Percentiles rank a stretch among this genome's conserved stretches.
These are phyloP conservation scores for Plantago rigida DNA, from an alignment of 305 asterid genomes.

Conservation along the genomic window DNA sequence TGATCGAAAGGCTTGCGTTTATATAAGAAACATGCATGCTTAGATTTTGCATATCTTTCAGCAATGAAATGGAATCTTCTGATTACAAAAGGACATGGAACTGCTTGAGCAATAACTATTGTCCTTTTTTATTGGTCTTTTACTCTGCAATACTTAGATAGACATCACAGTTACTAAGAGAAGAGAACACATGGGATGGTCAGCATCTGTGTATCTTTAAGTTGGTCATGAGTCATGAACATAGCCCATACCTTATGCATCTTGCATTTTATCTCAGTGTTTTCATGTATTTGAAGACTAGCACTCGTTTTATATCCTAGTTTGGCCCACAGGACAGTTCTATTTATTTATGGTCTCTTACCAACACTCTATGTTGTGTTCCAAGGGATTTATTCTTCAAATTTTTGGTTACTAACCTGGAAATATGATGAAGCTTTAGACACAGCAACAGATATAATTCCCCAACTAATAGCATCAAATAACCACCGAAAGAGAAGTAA, in stretches of 20 bases:
- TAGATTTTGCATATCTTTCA: slow-evolving; percentile 37
- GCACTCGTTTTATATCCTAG: slow-evolving; percentile 25
- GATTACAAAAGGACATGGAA: slow-evolving; percentile 24
- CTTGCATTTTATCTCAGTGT: slow-evolving; percentile 28
- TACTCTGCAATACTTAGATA: slow-evolving; percentile 22
- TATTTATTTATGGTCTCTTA: slow-evolving; percentile 26
- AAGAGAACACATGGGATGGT: slow-evolving; percentile 47
- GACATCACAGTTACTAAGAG: slow-evolving; percentile 34
- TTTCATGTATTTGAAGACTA: slow-evolving; percentile 28
- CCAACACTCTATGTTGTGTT: slow-evolving; percentile 25
- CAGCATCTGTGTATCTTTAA: slow-evolving; percentile 32
- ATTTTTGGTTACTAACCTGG: background rate
- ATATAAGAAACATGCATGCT: slow-evolving; percentile 38
- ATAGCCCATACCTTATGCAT: slow-evolving; percentile 45
- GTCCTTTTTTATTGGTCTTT: slow-evolving; percentile 35
- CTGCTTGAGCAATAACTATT: slow-evolving; percentile 32
- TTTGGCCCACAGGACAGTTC: slow-evolving; percentile 22
- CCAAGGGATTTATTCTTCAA: background rate
- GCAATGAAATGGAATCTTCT: slow-evolving; percentile 15
- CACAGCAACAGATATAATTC: slow-evolving; percentile 1
- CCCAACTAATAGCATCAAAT: background rate
- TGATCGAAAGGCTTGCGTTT: slow-evolving; percentile 25
- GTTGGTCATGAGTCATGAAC: slow-evolving; percentile 29
- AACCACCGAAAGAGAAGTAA: background rate
- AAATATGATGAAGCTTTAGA: background rate